A percentile compares a stretch with the other conserved stretches of the same genome.
Evolutionary conservation across 192 early-diverging fungal genomes (phyloP).

Genomic region (Entrophospora sp.): DNA sequence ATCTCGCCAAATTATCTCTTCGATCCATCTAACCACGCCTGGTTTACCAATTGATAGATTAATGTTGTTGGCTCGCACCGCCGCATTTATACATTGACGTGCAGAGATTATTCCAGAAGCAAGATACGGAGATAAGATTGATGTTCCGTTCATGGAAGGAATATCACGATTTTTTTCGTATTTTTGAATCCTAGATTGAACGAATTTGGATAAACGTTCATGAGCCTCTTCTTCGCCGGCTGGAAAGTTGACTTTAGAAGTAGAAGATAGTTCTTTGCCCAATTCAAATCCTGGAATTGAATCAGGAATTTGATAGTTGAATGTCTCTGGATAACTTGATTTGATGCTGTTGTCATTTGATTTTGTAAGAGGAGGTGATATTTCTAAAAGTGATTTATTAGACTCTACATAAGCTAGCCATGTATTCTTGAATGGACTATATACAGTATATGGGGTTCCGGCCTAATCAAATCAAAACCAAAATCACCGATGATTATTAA

Average conservation of each 20-base stretch:
- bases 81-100: constrained; percentile 42
- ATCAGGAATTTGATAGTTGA: too few species aligned
- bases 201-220: constrained; percentile 29
- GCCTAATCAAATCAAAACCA: too few species aligned
- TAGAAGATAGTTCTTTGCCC: too few species aligned
- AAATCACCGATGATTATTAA: too few species aligned
- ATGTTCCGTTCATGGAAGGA: constrained; percentile 26
- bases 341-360: not conserved
- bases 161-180: constrained; percentile 43
- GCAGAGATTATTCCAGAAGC: constrained; percentile 42
- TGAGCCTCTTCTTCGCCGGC: constrained; percentile 46
- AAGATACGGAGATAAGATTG: constrained; percentile 40
- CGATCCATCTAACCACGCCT: constrained; percentile 49
- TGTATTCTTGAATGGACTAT: constrained; percentile 36
- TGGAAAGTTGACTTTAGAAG: constrained; percentile 31
- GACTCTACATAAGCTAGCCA: constrained; percentile 33
- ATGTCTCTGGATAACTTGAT: too few species aligned
- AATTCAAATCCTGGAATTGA: too few species aligned
- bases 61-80: constrained; percentile 33
- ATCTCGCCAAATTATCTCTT: constrained; percentile 56
- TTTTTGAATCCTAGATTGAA: constrained; percentile 17
- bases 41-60: constrained; percentile 42
- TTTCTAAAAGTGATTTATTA: not conserved
- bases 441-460: constrained; percentile 25
- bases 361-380: not conserved